Percentiles rank a stretch among this genome's conserved stretches.
Evolutionary conservation across 331 rosid genomes (phyloP).

Genomic region (Quercus lobata): DNA sequence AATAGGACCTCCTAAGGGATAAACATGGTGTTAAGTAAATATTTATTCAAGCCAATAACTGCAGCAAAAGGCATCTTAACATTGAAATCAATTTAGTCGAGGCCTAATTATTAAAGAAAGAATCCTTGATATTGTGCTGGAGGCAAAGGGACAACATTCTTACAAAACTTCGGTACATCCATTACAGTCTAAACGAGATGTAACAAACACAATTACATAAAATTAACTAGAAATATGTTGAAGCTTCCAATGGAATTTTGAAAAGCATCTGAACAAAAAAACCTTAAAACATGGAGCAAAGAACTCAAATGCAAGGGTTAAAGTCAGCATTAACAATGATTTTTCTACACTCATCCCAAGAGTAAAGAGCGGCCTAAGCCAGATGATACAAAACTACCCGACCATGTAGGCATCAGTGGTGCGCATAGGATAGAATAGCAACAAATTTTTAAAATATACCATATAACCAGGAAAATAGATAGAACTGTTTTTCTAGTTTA

Average conservation of each 20-base stretch:
- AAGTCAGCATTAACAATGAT: not conserved
- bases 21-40: not conserved
- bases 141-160: not conserved
- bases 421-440: not conserved
- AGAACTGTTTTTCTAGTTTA: not conserved
- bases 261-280: not conserved
- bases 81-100: not conserved
- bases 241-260: not conserved
- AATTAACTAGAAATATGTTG: not conserved
- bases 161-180: not conserved
- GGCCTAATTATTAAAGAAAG: not conserved
- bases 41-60: slow-evolving; percentile 9
- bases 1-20: not conserved
- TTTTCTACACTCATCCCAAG: not conserved
- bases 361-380: not conserved
- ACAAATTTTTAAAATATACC: not conserved
- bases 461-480: not conserved
- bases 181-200: not conserved
- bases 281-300: not conserved
- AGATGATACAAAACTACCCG: not conserved
- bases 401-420: not conserved
- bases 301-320: not conserved
- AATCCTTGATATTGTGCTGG: not conserved
- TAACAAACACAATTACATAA: not conserved
- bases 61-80: slow-evolving; percentile 9